phyloP scores from a whole-genome alignment of 225 moss, liverwort and hornwort genomes.

The Asterella californica region DNA sequence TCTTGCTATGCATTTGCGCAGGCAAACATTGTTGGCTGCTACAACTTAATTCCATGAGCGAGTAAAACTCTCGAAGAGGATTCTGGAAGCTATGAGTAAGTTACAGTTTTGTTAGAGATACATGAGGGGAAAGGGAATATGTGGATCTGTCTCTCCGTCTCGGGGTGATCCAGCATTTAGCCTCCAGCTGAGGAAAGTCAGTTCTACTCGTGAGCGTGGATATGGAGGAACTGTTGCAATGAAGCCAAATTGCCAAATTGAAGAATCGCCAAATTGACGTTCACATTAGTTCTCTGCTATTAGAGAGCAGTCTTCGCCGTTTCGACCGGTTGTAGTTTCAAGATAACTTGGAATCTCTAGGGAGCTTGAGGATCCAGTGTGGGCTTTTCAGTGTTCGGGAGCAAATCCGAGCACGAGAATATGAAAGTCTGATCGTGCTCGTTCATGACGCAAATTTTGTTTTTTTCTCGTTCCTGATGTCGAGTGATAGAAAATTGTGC shows the following conservation, averaged over 20 bases:
- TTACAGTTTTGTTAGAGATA: neutral
- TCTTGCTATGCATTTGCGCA: slow-evolving; percentile 25
- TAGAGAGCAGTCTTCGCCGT: too few relatives aligned
- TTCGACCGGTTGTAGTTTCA: too few relatives aligned
- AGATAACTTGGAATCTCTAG: too few relatives aligned
- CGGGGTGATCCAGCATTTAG: neutral
- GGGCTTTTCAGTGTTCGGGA: too few relatives aligned
- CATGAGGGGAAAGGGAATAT: neutral
- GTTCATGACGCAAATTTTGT: too few relatives aligned
- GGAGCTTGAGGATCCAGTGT: too few relatives aligned
- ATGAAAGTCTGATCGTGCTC: too few relatives aligned
- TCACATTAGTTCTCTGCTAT: neutral
- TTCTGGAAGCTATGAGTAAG: slow-evolving; percentile 2
- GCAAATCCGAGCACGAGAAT: too few relatives aligned
- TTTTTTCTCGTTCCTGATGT: too few relatives aligned
- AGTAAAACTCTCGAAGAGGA: slow-evolving; percentile 53
- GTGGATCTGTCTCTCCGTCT: neutral
- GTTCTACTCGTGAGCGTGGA: neutral
- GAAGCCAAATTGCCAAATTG: neutral
- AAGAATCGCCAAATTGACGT: too few relatives aligned
- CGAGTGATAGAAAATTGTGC: too few relatives aligned
- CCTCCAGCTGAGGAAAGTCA: neutral
- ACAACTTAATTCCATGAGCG: slow-evolving; percentile 91
- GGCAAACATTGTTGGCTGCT: slow-evolving; percentile 89
- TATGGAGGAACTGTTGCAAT: neutral